Conservation (phyloP, 169 alveolate genomes). For the Eimeria sp. region DNA sequence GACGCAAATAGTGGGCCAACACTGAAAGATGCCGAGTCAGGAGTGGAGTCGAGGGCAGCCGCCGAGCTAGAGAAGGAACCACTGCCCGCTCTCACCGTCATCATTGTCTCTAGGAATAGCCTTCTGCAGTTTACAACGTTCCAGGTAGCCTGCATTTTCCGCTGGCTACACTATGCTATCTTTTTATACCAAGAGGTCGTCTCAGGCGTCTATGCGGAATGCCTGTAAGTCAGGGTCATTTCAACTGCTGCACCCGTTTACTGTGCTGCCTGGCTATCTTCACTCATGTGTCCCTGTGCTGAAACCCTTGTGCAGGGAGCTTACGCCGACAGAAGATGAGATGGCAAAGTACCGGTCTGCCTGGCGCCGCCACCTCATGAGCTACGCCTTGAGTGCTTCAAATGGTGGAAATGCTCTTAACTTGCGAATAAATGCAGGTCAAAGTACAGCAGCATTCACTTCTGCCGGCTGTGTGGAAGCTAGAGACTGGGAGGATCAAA, state of each 20-base stretch:
- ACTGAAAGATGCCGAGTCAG: neutral
- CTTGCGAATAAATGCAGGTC: neutral
- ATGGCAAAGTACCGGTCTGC: slow-evolving; percentile 19
- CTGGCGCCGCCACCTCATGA: slow-evolving; percentile 59
- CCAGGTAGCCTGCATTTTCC: slow-evolving; percentile 46
- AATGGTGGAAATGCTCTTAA: neutral
- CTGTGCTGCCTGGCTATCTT: neutral
- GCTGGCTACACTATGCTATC: slow-evolving; percentile 48
- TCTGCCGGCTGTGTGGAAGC: neutral
- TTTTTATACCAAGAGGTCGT: slow-evolving; percentile 56
- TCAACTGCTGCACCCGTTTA: neutral
- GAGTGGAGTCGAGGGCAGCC: neutral
- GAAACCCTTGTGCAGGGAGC: neutral
- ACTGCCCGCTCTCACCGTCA: slow-evolving; percentile 21
- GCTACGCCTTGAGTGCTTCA: slow-evolving; percentile 34
- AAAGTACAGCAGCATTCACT: neutral
- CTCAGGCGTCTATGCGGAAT: slow-evolving; percentile 65
- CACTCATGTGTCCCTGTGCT: neutral
- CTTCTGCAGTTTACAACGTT: slow-evolving; percentile 47
- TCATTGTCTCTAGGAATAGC: neutral
- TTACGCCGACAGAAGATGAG: slow-evolving; percentile 27
- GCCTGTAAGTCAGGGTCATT: slow-evolving; percentile 41
- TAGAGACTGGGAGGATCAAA: neutral
- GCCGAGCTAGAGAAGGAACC: slow-evolving; percentile 23
- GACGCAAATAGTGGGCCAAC: neutral